These are phyloP conservation scores for Colletotrichum sp. DNA, from an alignment of 2,329 filamentous ascomycete species.

Conservation along the genomic window DNA sequence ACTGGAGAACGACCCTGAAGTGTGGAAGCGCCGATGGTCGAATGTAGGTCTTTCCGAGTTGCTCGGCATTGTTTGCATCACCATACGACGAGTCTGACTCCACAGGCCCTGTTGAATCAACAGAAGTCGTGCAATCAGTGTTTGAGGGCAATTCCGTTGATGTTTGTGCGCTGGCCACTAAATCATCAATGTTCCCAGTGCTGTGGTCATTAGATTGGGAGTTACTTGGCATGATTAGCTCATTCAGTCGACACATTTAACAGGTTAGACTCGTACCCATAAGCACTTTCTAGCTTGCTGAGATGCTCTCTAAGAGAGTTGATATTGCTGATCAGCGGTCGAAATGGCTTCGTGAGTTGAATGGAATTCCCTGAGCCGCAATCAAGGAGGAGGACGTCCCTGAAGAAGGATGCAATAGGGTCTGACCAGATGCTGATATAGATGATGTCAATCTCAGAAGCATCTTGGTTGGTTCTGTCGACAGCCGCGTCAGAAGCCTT, in stretches of 20 bases:
- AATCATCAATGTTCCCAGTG: not conserved
- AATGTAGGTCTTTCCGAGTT: no score
- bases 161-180: not conserved
- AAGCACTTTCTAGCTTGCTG: not conserved
- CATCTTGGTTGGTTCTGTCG: not conserved
- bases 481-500: not conserved
- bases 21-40: not conserved
- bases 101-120: not conserved
- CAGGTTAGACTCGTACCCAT: not conserved
- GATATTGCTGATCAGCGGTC: not conserved
- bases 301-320: not conserved
- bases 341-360: not conserved
- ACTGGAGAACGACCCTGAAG: not conserved
- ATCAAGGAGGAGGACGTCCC: not conserved
- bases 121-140: not conserved
- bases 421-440: not conserved
- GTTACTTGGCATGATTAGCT: not conserved
- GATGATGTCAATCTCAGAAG: not conserved
- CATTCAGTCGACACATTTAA: not conserved
- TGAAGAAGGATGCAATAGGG: not conserved
- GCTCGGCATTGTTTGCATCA: not conserved
- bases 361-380: not conserved
- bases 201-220: not conserved
- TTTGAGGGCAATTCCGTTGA: not conserved
- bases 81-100: no score